Evolutionary conservation across 176 grass and related monocot species (phyloP).

Genomic region (Avena insularis): DNA sequence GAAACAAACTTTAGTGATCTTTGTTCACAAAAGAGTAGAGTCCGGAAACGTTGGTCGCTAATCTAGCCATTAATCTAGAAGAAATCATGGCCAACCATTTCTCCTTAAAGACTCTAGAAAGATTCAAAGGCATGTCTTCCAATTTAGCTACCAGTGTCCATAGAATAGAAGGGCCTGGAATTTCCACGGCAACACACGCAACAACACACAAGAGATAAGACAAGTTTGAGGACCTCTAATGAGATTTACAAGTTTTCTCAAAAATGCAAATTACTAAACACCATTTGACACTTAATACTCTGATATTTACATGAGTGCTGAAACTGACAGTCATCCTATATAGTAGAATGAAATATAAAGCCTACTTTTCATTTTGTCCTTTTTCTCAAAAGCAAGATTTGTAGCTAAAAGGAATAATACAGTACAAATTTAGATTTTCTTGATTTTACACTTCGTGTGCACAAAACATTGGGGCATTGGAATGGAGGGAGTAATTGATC

Average conservation of each 20-base stretch:
- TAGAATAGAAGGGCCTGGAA: conserved; percentile 17
- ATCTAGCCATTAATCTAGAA: conserved; percentile 5
- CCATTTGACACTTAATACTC: not conserved
- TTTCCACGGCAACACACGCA: not conserved
- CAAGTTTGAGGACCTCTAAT: not conserved
- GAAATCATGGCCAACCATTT: not conserved
- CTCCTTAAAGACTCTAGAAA: conserved; percentile 8
- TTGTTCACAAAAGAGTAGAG: not conserved
- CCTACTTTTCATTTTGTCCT: not conserved
- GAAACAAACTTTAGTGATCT: conserved; percentile 8
- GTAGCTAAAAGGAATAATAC: not conserved
- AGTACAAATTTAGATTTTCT: not conserved
- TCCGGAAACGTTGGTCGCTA: not conserved
- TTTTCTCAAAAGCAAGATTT: conserved; percentile 12
- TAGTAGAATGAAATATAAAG: conserved; percentile 15
- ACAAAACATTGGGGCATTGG: conserved; percentile 3
- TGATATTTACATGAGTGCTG: not conserved
- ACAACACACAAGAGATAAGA: not conserved
- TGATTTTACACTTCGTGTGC: conserved; percentile 4
- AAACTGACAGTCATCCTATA: conserved; percentile 9
- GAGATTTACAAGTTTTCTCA: not conserved
- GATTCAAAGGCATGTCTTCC: not conserved
- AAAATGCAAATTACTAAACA: conserved; percentile 26
- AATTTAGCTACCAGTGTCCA: not conserved
- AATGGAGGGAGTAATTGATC: not conserved